Conservation (phyloP, 2,329 filamentous ascomycete species). For the Truncatella angustata region DNA sequence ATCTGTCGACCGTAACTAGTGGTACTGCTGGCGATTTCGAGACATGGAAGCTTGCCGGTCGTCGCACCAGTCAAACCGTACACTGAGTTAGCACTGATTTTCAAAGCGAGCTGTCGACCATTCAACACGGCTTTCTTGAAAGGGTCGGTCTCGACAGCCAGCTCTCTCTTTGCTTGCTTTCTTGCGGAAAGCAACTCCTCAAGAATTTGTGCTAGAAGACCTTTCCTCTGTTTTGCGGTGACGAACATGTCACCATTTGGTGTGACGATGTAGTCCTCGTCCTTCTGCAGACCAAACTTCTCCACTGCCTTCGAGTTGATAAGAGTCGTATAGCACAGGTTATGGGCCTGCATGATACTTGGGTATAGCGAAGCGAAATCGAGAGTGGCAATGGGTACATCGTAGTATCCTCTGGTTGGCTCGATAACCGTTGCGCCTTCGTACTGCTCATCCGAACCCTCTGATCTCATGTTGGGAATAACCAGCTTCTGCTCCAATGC, state of each 20-base stretch:
- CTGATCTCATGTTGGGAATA: constrained; percentile 78
- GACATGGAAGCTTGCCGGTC: constrained; percentile 90
- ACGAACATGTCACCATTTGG: constrained; percentile 94
- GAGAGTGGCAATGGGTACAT: constrained; percentile 90
- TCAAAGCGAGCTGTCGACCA: constrained; percentile 92
- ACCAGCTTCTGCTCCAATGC: constrained; percentile 90
- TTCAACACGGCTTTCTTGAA: constrained; percentile 99
- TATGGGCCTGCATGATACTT: constrained; percentile 98
- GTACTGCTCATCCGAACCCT: constrained; percentile 81
- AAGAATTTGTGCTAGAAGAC: constrained; percentile 88
- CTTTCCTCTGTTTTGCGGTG: constrained; percentile 84
- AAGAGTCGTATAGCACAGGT: constrained; percentile 94
- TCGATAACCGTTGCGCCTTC: constrained; percentile 98
- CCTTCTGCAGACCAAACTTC: constrained; percentile 74
- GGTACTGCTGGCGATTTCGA: constrained; percentile 93
- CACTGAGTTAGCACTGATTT: constrained; percentile 95
- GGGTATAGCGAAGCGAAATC: constrained; percentile 99
- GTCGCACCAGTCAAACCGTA: constrained; percentile 97
- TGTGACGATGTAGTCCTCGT: constrained; percentile 94
- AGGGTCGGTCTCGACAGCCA: constrained; percentile 84
- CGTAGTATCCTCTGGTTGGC: constrained; percentile 88
- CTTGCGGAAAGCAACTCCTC: constrained; percentile 88
- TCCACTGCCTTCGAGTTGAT: constrained; percentile 77
- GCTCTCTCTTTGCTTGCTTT: constrained; percentile 90
- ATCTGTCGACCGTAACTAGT: constrained; percentile 97